A percentile compares a stretch with the other conserved stretches of the same genome.
These are phyloP conservation scores for Penicillium sp. DNA, from an alignment of 2,329 filamentous ascomycete genomes.

Conservation along the genomic window DNA sequence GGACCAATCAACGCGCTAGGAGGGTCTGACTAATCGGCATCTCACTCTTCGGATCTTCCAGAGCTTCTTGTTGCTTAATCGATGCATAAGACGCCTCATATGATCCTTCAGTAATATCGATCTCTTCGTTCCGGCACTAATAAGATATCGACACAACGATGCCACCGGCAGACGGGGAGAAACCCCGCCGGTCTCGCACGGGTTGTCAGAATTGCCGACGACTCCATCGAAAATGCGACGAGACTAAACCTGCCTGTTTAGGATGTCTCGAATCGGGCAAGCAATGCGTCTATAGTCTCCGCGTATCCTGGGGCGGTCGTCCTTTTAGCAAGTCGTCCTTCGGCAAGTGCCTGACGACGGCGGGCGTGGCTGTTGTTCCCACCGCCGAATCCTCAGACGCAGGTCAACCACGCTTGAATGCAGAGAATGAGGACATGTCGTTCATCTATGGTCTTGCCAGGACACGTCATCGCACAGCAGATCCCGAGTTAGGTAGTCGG, in stretches of 20 bases:
- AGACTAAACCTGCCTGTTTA: conserved; percentile 3
- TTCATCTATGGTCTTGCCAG: background rate
- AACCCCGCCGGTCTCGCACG: background rate
- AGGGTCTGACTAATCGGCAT: background rate
- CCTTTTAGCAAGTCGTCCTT: background rate
- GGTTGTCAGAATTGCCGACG: conserved; percentile 1
- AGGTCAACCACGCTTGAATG: background rate
- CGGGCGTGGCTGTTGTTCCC: background rate
- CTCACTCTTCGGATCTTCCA: background rate
- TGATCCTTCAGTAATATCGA: background rate
- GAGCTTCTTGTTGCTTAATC: background rate
- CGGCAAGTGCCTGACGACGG: background rate
- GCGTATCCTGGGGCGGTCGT: conserved; percentile 1
- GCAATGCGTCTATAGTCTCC: background rate
- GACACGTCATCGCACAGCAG: background rate
- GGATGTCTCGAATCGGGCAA: background rate
- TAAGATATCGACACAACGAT: background rate
- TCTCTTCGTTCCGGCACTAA: background rate
- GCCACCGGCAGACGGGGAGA: background rate
- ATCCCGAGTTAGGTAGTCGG: background rate
- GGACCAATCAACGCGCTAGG: background rate
- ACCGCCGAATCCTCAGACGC: background rate
- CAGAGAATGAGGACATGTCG: background rate
- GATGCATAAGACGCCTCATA: background rate
- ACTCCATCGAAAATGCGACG: conserved; percentile 2